Evolutionary conservation across 768 basidiomycete genomes (phyloP), one percentile per base, ranked within the genome.

Genomic region (Kwoniella sp.): DNA sequence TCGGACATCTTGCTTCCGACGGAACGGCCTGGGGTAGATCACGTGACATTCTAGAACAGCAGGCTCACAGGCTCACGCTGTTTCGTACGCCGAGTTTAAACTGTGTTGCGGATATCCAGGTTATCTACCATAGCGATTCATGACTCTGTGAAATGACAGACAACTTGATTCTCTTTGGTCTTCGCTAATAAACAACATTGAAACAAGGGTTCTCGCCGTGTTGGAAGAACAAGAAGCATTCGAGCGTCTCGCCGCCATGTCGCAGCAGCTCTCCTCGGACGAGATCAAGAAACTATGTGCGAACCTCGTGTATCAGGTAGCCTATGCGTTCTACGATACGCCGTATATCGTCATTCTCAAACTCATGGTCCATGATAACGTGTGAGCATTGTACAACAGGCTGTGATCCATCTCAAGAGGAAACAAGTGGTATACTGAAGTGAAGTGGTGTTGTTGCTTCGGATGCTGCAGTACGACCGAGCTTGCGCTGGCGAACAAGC

Each of bases 241-340:
- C n/a, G n/a, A n/a, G n/a, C n/a, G n/a, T n/a, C n/a, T 49, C 25
- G 29, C 1, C 60, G 52, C 25, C 36, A 73, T 73, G 72, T 58
- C 71, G 6, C 55, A 60, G 8, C 59, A 52, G 19, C 61, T 71
- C 1, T 67, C 71, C 5, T 57, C 68, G 2, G 70, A 71, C 40
- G 68, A 76, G 60, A 64, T 76, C 26, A 57, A 36, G 12, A 53
- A 64, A 21, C 25, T 67, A 53, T 73, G 72, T 57, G 68, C 72
- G 19, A 60, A 74, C 53, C 88, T 99, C 71, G 91, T 96, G 69
- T 92, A 96, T 79, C 89, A 91, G 82, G 92, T 95, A 77, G 87
- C 89, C 50, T 87, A 95, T 73, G 88, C 90, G 33, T 98, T 99
- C 82, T 99, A 97, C 82, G 96, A 97, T 79, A 84, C 91, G 49